Evolutionary conservation across 2,329 filamentous ascomycete species (phyloP).

Genomic region (Diaporthe vexans): DNA sequence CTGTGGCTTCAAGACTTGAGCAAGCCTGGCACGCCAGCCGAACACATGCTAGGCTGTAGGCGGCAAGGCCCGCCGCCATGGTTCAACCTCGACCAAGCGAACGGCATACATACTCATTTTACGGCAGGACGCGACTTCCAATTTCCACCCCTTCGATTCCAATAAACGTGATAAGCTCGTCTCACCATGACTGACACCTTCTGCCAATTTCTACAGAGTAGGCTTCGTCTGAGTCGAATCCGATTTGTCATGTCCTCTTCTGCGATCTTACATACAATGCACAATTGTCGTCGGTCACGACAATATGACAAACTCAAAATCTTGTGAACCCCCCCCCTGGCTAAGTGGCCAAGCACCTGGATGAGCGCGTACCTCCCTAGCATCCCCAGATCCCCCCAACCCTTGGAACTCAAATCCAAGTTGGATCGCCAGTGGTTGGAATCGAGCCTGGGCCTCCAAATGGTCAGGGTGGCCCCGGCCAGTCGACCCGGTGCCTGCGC

Average conservation of each 20-base stretch:
- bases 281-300: not conserved
- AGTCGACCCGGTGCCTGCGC: slow-evolving; percentile 13
- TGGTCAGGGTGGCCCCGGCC: not conserved
- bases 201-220: not conserved
- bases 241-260: not conserved
- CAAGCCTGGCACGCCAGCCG: slow-evolving; percentile 26
- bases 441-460: not conserved
- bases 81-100: not conserved
- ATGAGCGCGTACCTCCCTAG: slow-evolving; percentile 1
- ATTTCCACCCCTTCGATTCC: not conserved
- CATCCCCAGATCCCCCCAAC: not conserved
- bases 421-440: slow-evolving; percentile 31
- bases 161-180: not conserved
- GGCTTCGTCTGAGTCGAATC: not conserved
- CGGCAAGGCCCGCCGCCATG: slow-evolving; percentile 17
- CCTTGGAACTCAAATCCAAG: slow-evolving; percentile 19
- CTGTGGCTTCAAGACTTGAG: slow-evolving; percentile 21
- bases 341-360: not conserved
- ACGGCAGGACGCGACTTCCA: too few species aligned
- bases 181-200: not conserved
- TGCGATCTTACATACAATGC: not conserved
- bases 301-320: not conserved
- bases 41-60: slow-evolving; percentile 13
- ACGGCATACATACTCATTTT: not conserved
- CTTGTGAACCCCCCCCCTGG: not conserved